Conservation (phyloP, 2,329 filamentous ascomycete genomes). For the Cytospora piceicola region DNA sequence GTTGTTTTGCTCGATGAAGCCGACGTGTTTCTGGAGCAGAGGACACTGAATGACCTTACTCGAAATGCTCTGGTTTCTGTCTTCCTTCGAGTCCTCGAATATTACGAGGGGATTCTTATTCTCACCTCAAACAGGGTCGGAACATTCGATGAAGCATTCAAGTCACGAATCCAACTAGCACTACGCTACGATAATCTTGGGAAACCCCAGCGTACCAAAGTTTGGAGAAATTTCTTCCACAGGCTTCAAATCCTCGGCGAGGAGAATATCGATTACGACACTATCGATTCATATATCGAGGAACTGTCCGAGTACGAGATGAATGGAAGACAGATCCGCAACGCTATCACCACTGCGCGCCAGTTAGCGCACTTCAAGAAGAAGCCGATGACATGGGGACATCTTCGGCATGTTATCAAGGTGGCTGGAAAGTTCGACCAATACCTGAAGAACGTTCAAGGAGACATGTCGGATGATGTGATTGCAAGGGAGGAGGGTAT, state of each 20-base stretch:
- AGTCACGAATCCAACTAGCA: neutral
- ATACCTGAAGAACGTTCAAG: neutral
- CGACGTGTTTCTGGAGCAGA: too few species aligned
- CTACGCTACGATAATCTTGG: neutral
- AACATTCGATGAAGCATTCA: neutral
- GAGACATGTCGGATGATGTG: neutral
- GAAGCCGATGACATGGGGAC: neutral
- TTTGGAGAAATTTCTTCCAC: neutral
- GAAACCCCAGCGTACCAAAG: neutral
- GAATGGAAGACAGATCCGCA: neutral
- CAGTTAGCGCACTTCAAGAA: neutral
- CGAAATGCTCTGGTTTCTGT: too few species aligned
- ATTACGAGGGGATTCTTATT: too few species aligned
- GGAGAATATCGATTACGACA: neutral
- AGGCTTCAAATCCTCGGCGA: neutral
- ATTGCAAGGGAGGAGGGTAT: neutral
- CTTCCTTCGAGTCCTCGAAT: too few species aligned
- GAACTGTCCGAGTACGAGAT: constrained; percentile 1
- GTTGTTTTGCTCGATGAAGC: too few species aligned
- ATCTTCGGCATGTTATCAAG: neutral
- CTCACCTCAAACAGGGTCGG: too few species aligned
- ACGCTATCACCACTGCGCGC: neutral
- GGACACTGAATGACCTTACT: too few species aligned
- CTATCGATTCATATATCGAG: neutral
- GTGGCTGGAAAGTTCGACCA: neutral